Conservation (phyloP, 1,284 basidiomycete species). For the Moniliophthora roreri region DNA sequence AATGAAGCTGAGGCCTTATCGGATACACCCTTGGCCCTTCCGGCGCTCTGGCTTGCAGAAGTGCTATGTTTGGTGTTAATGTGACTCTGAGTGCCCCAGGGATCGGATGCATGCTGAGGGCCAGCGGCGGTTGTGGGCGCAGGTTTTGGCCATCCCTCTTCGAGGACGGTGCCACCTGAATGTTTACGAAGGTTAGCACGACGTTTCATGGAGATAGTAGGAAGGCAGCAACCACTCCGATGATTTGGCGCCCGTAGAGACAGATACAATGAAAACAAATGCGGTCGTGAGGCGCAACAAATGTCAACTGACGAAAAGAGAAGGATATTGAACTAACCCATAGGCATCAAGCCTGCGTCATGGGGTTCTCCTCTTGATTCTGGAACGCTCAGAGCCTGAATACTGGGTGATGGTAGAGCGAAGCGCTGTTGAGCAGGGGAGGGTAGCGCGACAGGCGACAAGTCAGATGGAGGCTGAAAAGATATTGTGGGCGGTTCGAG, state of each 20-base stretch:
- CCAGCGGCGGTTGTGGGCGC: neutral
- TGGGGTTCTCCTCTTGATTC: constrained; percentile 11
- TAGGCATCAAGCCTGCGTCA: constrained; percentile 14
- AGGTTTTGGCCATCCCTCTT: neutral
- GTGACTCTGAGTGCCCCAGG: neutral
- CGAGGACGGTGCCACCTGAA: neutral
- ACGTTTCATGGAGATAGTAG: neutral
- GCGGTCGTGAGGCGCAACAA: constrained; percentile 1
- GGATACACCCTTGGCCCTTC: no score
- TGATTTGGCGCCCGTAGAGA: neutral
- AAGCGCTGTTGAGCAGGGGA: neutral
- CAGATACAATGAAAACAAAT: neutral
- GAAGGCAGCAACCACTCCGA: neutral
- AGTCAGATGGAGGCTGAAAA: neutral
- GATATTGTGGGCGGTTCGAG: neutral
- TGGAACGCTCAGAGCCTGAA: no score
- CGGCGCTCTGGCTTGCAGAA: no score
- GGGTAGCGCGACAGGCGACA: neutral
- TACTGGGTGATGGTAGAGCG: neutral
- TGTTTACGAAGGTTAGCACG: neutral
- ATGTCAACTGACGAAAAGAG: constrained; percentile 10
- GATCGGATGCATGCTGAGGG: constrained; percentile 11
- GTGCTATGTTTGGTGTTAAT: no score
- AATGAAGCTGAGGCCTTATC: no score
- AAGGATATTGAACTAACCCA: constrained; percentile 9